Percentiles rank a stretch among this genome's conserved stretches.
These are phyloP conservation scores for Boletellus dicymbophilus DNA, from an alignment of 1,284 basidiomycete genomes.

Conservation along the genomic window DNA sequence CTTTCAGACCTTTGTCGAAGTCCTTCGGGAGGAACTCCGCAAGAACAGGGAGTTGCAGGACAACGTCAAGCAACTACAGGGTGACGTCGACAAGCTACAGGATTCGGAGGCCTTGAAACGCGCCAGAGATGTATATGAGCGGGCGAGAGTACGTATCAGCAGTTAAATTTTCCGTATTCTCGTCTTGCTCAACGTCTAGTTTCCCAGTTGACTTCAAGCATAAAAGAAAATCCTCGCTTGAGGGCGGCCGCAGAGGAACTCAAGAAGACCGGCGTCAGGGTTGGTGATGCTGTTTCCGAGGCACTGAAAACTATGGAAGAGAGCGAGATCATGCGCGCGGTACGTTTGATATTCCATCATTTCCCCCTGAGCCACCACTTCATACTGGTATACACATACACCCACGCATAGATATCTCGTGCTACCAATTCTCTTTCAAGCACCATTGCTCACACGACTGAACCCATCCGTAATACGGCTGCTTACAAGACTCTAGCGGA, in stretches of 20 bases:
- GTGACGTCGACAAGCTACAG: constrained; percentile 96
- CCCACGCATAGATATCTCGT: constrained; percentile 64
- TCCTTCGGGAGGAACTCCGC: constrained; percentile 87
- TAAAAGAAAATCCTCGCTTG: constrained; percentile 95
- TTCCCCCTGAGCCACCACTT: background rate
- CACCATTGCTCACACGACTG: constrained; percentile 82
- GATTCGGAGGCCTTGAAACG: constrained; percentile 97
- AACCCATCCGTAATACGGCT: constrained; percentile 92
- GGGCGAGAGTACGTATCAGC: constrained; percentile 73
- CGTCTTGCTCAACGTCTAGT: constrained; percentile 5
- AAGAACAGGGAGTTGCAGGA: constrained; percentile 97
- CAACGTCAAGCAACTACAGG: constrained; percentile 95
- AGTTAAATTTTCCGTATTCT: background rate
- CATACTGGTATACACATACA: constrained; percentile 1
- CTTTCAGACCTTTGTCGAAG: constrained; percentile 95
- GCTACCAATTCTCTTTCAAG: constrained; percentile 80
- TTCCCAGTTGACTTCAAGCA: constrained; percentile 82
- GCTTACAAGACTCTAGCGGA: constrained; percentile 94
- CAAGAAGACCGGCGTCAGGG: constrained; percentile 86
- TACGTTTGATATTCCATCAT: constrained; percentile 38
- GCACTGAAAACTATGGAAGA: constrained; percentile 94
- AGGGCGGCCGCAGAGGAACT: constrained; percentile 92
- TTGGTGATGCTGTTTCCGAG: constrained; percentile 91
- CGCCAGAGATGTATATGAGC: constrained; percentile 90
- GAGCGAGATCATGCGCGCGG: constrained; percentile 87